phyloP scores from a whole-genome alignment of 371 early-diverging fungal species.

The Umbelopsis sp. region DNA sequence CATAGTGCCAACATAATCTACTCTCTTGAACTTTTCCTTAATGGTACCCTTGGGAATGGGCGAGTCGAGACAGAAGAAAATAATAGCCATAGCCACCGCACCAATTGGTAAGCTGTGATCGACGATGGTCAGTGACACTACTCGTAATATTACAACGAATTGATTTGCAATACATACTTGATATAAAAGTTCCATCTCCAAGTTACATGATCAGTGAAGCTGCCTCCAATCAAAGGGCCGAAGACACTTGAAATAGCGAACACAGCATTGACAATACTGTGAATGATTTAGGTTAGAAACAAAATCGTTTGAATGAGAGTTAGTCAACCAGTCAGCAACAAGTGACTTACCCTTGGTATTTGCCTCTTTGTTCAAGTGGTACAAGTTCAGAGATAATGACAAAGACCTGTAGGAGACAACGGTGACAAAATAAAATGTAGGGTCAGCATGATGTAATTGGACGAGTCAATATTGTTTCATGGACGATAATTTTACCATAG shows the following conservation, averaged over 20 bases:
- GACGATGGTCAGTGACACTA: not conserved
- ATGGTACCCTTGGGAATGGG: conserved; percentile 35
- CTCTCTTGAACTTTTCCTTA: conserved; percentile 41
- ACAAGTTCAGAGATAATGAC: conserved; percentile 69
- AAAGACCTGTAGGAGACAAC: conserved; percentile 38
- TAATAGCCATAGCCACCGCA: conserved; percentile 39
- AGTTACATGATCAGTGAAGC: conserved; percentile 40
- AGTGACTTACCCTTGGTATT: conserved; percentile 54
- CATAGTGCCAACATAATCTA: conserved; percentile 46
- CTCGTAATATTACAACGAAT: not conserved
- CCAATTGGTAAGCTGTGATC: conserved; percentile 48
- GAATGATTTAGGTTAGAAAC: not conserved
- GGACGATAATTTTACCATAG: conserved; percentile 29
- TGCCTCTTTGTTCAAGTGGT: conserved; percentile 56
- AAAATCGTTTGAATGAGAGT: not conserved
- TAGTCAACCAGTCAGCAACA: not conserved
- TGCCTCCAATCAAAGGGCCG: conserved; percentile 52
- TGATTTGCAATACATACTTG: conserved; percentile 35
- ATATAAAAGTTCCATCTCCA: conserved; percentile 57
- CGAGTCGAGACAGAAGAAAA: conserved; percentile 34
- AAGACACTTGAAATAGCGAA: conserved; percentile 52
- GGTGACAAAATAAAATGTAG: not conserved
- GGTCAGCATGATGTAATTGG: not conserved
- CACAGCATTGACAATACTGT: conserved; percentile 46
- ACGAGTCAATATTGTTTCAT: not conserved